A percentile compares a stretch with the other conserved stretches of the same genome.
Evolutionary conservation across 1,284 basidiomycete species (phyloP).

Genomic region (Volvariella volvacea): DNA sequence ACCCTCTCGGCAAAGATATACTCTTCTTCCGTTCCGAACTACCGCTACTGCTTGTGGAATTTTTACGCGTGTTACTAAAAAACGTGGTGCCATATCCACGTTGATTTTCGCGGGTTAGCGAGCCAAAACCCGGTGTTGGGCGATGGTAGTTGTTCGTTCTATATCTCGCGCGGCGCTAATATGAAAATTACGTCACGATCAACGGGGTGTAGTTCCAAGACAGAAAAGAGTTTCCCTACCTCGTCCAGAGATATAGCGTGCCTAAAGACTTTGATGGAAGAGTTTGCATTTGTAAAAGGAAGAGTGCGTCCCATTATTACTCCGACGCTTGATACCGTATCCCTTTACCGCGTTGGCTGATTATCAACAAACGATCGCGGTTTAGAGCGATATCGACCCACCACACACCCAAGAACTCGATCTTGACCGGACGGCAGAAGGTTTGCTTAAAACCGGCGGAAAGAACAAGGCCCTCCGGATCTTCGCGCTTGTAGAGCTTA

Average conservation of each 20-base stretch:
- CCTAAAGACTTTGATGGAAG: slow-evolving; percentile 45
- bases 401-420: slow-evolving; percentile 53
- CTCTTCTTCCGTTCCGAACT: background rate
- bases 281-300: slow-evolving; percentile 46
- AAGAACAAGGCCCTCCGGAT: slow-evolving; percentile 34
- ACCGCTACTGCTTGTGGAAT: background rate
- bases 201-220: background rate
- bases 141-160: slow-evolving; percentile 45
- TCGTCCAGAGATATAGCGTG: slow-evolving; percentile 52
- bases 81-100: slow-evolving; percentile 17
- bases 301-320: slow-evolving; percentile 38
- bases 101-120: slow-evolving; percentile 14
- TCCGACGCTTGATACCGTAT: slow-evolving; percentile 52
- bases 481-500: slow-evolving; percentile 49
- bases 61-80: slow-evolving; percentile 1
- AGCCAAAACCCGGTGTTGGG: slow-evolving; percentile 18
- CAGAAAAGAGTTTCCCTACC: slow-evolving; percentile 23
- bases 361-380: background rate
- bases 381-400: slow-evolving; percentile 17
- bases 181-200: background rate
- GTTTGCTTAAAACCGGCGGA: slow-evolving; percentile 58
- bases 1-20: background rate
- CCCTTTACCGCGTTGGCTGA: slow-evolving; percentile 26
- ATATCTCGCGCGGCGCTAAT: slow-evolving; percentile 47
- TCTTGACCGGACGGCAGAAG: slow-evolving; percentile 47